Base-by-base conservation (phyloP, 371 early-diverging fungal species). In the Haplosporangium sp. region DNA sequence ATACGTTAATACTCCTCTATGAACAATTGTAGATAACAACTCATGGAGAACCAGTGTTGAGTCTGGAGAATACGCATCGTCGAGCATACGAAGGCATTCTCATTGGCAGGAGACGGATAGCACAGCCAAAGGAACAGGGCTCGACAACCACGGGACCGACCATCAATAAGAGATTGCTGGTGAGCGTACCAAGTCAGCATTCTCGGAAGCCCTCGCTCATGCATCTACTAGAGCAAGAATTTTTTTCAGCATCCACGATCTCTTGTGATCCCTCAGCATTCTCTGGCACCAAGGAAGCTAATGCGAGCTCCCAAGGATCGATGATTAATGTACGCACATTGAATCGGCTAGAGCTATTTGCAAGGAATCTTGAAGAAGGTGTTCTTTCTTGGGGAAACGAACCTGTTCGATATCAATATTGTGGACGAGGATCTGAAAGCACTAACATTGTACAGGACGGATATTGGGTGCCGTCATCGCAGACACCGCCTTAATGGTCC, bases 321-420 rank as follows among this genome's bases (percentile, higher is more conserved):
- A 29, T 29, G 4, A 29, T 4, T 29, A 4, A 29, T 29, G 29
- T 29, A 29, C 29, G 4, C 16, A 50, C 43, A 18, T 72, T 86
- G 12, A 65, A 73, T 7, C 83, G 84, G 40, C 80, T 94, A 8
- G 94, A 94, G 66, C 62, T 94, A 64, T 94, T 94, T 83, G 93
- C 92, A 21, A 79, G 94, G 0, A 88, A 86, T 55, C 79, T 92
- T 11, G 69, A 81, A 18, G 86, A 88, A 41, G 88, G 87, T 6
- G 91, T 91, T 85, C 79, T 86, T 10, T 86, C 86, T 52, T 94
- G 94, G 94, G 94, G 94, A 1, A 94, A 93, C 59, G 92, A 94
- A 62, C 86, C 87, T 14, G 71, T 94, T 40, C 85, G 86, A 57
- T 91, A 90, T 69, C 90, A 90, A 41, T 85, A 74, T 45, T 74